Conservation (phyloP, 352 stramenopile species). For the Phytopythium boreale region DNA sequence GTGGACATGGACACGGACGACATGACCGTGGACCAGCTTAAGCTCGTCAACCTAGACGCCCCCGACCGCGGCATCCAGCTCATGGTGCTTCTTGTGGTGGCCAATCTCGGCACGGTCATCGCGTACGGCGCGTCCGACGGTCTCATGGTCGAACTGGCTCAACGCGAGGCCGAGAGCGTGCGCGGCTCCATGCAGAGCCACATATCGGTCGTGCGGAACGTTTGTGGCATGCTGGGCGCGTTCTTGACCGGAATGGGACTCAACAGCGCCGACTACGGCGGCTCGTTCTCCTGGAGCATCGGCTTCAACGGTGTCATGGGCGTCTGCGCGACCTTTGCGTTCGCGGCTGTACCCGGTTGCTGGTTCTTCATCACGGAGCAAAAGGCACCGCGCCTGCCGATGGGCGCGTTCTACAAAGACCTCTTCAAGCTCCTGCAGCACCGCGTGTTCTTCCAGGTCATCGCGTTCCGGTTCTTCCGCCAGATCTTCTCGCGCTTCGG, state of each 20-base stretch:
- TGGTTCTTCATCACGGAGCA: slow-evolving; percentile 31
- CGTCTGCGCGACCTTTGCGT: slow-evolving; percentile 16
- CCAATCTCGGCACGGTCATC: slow-evolving; percentile 59
- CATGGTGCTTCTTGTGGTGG: slow-evolving; percentile 53
- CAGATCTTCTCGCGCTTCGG: slow-evolving; percentile 24
- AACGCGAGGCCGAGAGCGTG: slow-evolving; percentile 24
- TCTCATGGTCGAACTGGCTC: slow-evolving; percentile 36
- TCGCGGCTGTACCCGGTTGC: slow-evolving; percentile 21
- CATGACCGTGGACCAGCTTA: slow-evolving; percentile 11
- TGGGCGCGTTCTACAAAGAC: slow-evolving; percentile 15
- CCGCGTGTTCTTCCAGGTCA: slow-evolving; percentile 25
- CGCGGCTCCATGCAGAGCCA: slow-evolving; percentile 28
- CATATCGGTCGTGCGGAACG: slow-evolving; percentile 26
- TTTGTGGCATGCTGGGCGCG: slow-evolving; percentile 22
- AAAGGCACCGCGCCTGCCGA: slow-evolving; percentile 12
- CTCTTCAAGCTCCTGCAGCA: slow-evolving; percentile 28
- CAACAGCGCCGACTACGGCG: slow-evolving; percentile 33
- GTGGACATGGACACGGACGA: slow-evolving; percentile 3
- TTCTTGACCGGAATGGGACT: slow-evolving; percentile 28
- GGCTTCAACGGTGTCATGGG: slow-evolving; percentile 26
- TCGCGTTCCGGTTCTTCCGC: slow-evolving; percentile 27
- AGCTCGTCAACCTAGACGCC: slow-evolving; percentile 24
- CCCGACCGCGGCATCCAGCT: slow-evolving; percentile 30
- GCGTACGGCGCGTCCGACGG: slow-evolving; percentile 55
- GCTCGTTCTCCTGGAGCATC: slow-evolving; percentile 27